A percentile compares a stretch with the other conserved stretches of the same genome.
phyloP scores from a whole-genome alignment of 2,329 filamentous ascomycete species.

The Nemania diffusa region DNA sequence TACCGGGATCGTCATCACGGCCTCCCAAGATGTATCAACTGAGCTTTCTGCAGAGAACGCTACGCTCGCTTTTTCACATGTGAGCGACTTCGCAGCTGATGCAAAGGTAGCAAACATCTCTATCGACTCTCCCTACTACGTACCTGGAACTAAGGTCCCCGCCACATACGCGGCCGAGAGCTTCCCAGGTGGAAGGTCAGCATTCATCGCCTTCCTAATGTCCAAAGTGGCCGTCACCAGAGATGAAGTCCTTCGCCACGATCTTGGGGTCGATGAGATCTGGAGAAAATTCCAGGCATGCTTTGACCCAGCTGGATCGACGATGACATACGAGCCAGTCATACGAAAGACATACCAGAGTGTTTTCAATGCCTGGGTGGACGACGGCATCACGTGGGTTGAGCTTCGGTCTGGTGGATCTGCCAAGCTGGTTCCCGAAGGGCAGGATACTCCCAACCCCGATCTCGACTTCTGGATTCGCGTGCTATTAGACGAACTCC shows the following conservation, averaged over 20 bases:
- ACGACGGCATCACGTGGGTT: constrained; percentile 35
- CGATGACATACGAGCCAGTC: constrained; percentile 33
- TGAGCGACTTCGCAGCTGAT: constrained; percentile 24
- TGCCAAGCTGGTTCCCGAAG: constrained; percentile 31
- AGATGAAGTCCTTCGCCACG: constrained; percentile 31
- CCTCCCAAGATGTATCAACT: constrained; percentile 28
- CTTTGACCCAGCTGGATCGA: constrained; percentile 31
- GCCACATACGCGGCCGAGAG: constrained; percentile 24
- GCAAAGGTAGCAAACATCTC: constrained; percentile 23
- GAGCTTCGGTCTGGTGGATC: constrained; percentile 32
- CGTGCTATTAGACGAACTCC: constrained; percentile 31
- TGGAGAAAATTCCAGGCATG: constrained; percentile 35
- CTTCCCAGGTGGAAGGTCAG: constrained; percentile 28
- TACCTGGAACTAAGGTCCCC: constrained; percentile 28
- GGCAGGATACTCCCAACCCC: constrained; percentile 28
- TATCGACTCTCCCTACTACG: constrained; percentile 29
- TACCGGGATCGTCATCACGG: constrained; percentile 24
- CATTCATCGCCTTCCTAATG: constrained; percentile 32
- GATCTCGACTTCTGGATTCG: constrained; percentile 32
- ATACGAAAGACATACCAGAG: constrained; percentile 32
- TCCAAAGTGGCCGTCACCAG: constrained; percentile 27
- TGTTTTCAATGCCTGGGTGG: constrained; percentile 31
- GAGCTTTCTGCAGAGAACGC: constrained; percentile 22
- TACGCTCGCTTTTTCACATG: constrained; percentile 26
- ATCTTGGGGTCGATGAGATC: constrained; percentile 34